phyloP scores from a whole-genome alignment of 805 yeast genomes.

The Candida michaelii region DNA sequence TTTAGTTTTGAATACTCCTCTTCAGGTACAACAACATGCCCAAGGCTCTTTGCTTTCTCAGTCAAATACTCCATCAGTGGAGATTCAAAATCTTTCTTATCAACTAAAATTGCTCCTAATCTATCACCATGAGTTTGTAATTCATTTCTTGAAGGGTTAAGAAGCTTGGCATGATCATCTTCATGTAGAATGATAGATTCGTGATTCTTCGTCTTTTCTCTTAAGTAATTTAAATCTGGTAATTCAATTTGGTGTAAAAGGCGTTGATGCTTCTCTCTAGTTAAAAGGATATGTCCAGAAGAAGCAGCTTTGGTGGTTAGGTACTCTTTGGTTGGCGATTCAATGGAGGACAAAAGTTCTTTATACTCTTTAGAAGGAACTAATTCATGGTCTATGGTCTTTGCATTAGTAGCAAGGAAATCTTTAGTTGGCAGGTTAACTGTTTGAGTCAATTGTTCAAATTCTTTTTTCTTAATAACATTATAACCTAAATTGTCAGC shows the following conservation, averaged over 20 bases:
- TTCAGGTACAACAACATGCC: constrained; percentile 12
- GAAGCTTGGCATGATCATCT: constrained; percentile 10
- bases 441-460: constrained; percentile 5
- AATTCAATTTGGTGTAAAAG: not conserved
- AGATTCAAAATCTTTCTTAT: constrained; percentile 7
- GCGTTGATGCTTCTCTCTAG: constrained; percentile 7
- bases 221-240: constrained; percentile 19
- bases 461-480: constrained; percentile 10
- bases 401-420: constrained; percentile 18
- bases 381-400: constrained; percentile 1
- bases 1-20: constrained; percentile 7
- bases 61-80: constrained; percentile 20
- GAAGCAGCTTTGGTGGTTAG: constrained; percentile 22
- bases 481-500: constrained; percentile 13
- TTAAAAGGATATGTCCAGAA: constrained; percentile 12
- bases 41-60: constrained; percentile 20
- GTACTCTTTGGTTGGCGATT: constrained; percentile 21
- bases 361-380: constrained; percentile 1
- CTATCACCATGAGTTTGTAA: constrained; percentile 16
- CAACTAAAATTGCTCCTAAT: constrained; percentile 8
- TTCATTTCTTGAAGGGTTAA: constrained; percentile 17
- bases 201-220: constrained; percentile 17
- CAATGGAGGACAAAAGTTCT: constrained; percentile 8
- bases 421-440: constrained; percentile 23
- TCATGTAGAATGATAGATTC: constrained; percentile 16